These are phyloP conservation scores for Melanomma pulvis-pyrius DNA, from an alignment of 495 filamentous ascomycete genomes.

Conservation along the genomic window DNA sequence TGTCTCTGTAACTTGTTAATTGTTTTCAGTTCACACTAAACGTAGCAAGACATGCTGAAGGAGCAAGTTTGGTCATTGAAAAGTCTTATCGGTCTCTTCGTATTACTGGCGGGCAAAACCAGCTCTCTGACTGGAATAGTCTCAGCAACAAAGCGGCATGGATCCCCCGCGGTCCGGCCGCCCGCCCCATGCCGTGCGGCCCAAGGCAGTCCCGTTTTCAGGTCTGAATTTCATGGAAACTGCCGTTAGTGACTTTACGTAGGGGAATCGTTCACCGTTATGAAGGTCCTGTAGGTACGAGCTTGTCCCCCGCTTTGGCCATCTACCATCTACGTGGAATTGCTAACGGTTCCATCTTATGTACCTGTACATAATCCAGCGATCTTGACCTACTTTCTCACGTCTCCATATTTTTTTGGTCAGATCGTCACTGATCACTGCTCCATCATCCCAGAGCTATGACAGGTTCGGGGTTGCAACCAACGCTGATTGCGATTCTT, in stretches of 20 bases:
- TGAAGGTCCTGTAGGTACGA: no score
- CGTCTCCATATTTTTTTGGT: not conserved
- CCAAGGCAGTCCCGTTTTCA: no score
- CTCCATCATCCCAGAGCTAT: not conserved
- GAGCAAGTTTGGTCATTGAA: not conserved
- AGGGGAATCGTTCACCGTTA: not conserved
- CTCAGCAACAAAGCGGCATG: not conserved
- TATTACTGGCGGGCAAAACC: not conserved
- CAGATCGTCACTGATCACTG: not conserved
- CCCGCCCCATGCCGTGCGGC: not conserved
- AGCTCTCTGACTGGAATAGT: not conserved
- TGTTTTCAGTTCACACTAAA: not conserved
- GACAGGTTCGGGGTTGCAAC: slow-evolving; percentile 17
- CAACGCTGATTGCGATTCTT: slow-evolving; percentile 4
- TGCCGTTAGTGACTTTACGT: not conserved
- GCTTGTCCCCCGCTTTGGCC: no score
- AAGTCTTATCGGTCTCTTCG: not conserved
- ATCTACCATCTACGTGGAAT: no score
- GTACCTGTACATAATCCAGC: no score
- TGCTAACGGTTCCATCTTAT: no score
- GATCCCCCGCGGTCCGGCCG: not conserved
- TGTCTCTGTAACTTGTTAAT: not conserved
- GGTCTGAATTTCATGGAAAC: not conserved
- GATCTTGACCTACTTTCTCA: not conserved
- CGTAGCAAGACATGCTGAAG: not conserved